Evolutionary conservation across 2,329 filamentous ascomycete genomes (phyloP), one percentile per base, ranked within the genome.

Genomic region (Ascochyta viciae-villosae): DNA sequence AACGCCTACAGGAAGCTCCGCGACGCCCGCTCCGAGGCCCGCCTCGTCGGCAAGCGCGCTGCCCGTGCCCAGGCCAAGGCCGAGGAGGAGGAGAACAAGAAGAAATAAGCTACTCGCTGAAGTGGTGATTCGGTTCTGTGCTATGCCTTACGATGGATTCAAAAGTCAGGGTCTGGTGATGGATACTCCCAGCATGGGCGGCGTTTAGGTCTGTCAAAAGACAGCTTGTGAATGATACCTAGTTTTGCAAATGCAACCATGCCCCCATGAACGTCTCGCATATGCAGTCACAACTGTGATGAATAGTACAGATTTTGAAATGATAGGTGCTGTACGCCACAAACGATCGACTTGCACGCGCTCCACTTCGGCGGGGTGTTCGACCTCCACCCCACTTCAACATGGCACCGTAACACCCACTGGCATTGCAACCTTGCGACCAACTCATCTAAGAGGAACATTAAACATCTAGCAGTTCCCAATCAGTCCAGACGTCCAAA

Each of bases 41-140:
- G 93, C 80, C 84, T 90, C 76, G 81, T 85, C 66, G 95, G 95
- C 82, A 85, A 85, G 76, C 88, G 92, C 79, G 93, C 96, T 86
- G 98, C 98, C 92, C 89, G 95, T 77, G 88, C 85, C 73, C 90
- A 89, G 86, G 91, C 91, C 74, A 94, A 89, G 85, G 89, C 88
- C 73, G 91, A 93, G 78, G 91, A 90, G 77, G 89, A 90, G 78
- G 84, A 83, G 76, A 76, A 80, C 68, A 86, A 87, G 81, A 94
- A 94, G 90, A 94, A 95, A 89, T 94, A 92, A 72, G 72, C 60
- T 65, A 44, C 50, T 54, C 54, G 48, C 55, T 45, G 31, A 58
- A 54, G 52, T 61, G 44, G 52, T 58, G 52, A 58, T 55, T 62
- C 48, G 61, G 60, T 62, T 63, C 60, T 62, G 57, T 65, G 60